Evolutionary conservation across 768 basidiomycete genomes (phyloP).

Genomic region (Lanmaoa pseudosensibilis): DNA sequence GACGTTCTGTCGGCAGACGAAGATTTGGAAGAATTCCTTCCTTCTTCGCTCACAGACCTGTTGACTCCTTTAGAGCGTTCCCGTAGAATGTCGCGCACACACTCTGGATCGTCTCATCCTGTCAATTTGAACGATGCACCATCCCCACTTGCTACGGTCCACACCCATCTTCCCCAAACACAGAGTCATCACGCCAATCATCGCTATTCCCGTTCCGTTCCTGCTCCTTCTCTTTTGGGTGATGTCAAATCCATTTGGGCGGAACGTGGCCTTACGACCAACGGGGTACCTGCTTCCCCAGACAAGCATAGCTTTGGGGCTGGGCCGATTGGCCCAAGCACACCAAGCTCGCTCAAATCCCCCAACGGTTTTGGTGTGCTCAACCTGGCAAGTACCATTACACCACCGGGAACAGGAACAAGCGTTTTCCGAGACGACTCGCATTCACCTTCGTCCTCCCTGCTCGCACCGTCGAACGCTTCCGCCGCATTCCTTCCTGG

Average conservation of each 20-base stretch:
- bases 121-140: constrained; percentile 22
- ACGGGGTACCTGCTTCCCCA: constrained; percentile 39
- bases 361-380: constrained; percentile 37
- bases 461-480: constrained; percentile 69
- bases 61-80: constrained; percentile 86
- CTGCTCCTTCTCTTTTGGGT: constrained; percentile 71
- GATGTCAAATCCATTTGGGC: constrained; percentile 84
- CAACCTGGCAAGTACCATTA: constrained; percentile 11
- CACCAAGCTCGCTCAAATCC: constrained; percentile 56
- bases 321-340: constrained; percentile 34
- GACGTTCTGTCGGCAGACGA: constrained; percentile 50
- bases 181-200: constrained; percentile 41
- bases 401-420: constrained; percentile 18
- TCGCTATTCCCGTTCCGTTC: constrained; percentile 81
- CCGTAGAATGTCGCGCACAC: constrained; percentile 78
- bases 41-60: constrained; percentile 83
- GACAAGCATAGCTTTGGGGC: constrained; percentile 28
- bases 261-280: constrained; percentile 43
- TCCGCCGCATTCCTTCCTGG: constrained; percentile 81
- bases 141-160: constrained; percentile 14
- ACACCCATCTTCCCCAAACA: constrained; percentile 15
- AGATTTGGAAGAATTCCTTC: constrained; percentile 86
- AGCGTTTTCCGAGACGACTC: constrained; percentile 36
- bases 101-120: constrained; percentile 41
- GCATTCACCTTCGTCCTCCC: constrained; percentile 32